A percentile compares a stretch with the other conserved stretches of the same genome.
Evolutionary conservation across 352 stramenopile species (phyloP).

Genomic region (Pythium insidiosum): DNA sequence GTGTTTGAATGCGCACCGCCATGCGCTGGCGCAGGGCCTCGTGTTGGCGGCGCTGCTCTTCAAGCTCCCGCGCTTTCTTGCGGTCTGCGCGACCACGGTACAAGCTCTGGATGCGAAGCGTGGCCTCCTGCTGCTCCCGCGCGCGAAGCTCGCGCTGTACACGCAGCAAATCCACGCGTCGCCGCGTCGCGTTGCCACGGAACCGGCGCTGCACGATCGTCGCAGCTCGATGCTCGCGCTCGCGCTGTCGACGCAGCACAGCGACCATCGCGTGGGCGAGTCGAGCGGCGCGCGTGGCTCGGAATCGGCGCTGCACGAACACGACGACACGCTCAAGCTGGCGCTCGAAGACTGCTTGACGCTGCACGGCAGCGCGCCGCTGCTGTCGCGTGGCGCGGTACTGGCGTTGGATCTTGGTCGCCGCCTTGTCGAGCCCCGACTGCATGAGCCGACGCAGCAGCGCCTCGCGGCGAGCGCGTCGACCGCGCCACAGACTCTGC

Average conservation of each 20-base stretch:
- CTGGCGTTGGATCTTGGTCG: conserved; percentile 58
- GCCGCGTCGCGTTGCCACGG: conserved; percentile 25
- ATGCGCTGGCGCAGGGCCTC: conserved; percentile 23
- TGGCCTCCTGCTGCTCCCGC: conserved; percentile 27
- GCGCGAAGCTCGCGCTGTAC: conserved; percentile 22
- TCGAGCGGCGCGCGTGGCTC: conserved; percentile 29
- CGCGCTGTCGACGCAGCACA: conserved; percentile 18
- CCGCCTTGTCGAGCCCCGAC: conserved; percentile 34
- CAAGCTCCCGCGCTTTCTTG: conserved; percentile 25
- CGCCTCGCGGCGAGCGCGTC: conserved; percentile 32
- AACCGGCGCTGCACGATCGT: conserved; percentile 45
- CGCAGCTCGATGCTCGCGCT: conserved; percentile 31
- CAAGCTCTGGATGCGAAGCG: conserved; percentile 44
- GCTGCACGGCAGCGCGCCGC: conserved; percentile 20
- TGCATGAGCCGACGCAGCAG: conserved; percentile 38
- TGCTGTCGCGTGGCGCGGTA: conserved; percentile 38
- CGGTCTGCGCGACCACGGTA: conserved; percentile 44
- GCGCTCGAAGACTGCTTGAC: conserved; percentile 30
- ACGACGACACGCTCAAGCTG: conserved; percentile 31
- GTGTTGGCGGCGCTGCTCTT: conserved; percentile 22
- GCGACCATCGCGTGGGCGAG: conserved; percentile 31
- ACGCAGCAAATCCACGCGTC: conserved; percentile 26
- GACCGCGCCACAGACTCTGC: conserved; percentile 64
- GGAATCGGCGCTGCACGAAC: conserved; percentile 54
- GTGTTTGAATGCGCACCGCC: conserved; percentile 41